Base-by-base conservation (phyloP, 345 rosid species). In the Murraya koenigii region DNA sequence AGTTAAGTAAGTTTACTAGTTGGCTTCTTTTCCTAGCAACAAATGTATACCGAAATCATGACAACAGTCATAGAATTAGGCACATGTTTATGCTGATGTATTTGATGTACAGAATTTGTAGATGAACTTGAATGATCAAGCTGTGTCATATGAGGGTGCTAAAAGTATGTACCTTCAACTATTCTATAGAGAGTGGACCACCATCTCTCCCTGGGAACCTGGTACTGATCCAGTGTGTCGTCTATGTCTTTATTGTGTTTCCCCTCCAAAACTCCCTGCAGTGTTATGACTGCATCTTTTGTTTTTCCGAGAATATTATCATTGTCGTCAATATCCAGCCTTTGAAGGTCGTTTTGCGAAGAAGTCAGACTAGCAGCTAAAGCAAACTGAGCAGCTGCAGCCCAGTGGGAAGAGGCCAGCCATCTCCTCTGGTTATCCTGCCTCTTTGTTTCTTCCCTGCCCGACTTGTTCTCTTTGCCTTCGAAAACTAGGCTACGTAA, bases 131-230 rank as follows among this genome's bases (percentile, higher is more conserved):
- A 17, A 17, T 56, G 54, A 30, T 65, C 10, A 38, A 14, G 41
- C 22, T 33, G 61, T n/a, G 26, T 7, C 10, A 22, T 58, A 58
- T 58, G 8, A 15, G 36, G 4, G 36, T 33, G 61, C 2, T 44
- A 49, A 19, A 25, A 52, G 13, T 56, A 30, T 66, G 47, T 85
- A 90, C 92, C 93, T 88, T 90, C 91, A 41, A 91, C 74, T 77
- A 88, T 84, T 84, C 80, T 82, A 81, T 87, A 84, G 41, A 91
- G 88, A 72, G 93, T 52, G 11, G 89, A 83, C 93, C 90, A 86
- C 96, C 96, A 88, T 79, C 88, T 54, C n/a, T 85, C 89, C 35
- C 80, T 69, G 0, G 93, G 76, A 78, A 87, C 78, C 65, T 80
- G 81, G 79, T 83, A 60, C 49, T 75, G 86, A 20, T 78, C 47